Base-by-base conservation (phyloP, 768 basidiomycete genomes). In the Scleroderma bovista region DNA sequence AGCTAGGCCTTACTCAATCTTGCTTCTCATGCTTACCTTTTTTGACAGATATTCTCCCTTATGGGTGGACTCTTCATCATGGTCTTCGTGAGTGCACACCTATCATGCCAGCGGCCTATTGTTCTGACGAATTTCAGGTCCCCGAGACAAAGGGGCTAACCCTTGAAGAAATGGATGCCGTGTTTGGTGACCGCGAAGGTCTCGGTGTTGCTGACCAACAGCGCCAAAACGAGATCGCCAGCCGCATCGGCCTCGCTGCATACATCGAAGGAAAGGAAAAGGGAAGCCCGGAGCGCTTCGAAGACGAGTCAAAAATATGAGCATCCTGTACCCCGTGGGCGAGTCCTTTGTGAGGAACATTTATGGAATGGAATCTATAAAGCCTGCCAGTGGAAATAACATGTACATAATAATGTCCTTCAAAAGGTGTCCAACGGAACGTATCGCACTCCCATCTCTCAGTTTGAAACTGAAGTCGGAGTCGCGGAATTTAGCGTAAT, bases 111-210 rank as follows among this genome's bases (percentile, higher is more conserved):
- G 32, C 22, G 33, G 13, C 2, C 8, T 16, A 31, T 19, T 36
- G 22, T 16, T 39, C 23, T 44, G 32, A 50, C 39, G 3, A 9
- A 24, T 38, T 40, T 20, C 37, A 81, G 79, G 78, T 82, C 2
- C 84, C 84, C n/a, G 83, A 86, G 68, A 86, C 83, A 15, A 86
- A 86, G 68, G 82, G 80, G 29, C 72, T 85, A 3, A 77, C 80
- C 3, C 72, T 89, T 41, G 87, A 90, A 60, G 85, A 90, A 64
- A 86, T 89, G 79, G 88, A 91, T 64, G 78, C 78, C 24, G 78
- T 86, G 17, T 91, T 91, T 63, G 82, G 83, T 29, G 78, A 78
- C 46, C 70, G 68, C 9, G 64, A 62, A 42, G 78, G 78, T 32
- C 66, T 83, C 40, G 81, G 76, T 1, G 70, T 70, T 11, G 77